phyloP scores from a whole-genome alignment of 768 basidiomycete genomes.

The Tricholoma furcatifolium region DNA sequence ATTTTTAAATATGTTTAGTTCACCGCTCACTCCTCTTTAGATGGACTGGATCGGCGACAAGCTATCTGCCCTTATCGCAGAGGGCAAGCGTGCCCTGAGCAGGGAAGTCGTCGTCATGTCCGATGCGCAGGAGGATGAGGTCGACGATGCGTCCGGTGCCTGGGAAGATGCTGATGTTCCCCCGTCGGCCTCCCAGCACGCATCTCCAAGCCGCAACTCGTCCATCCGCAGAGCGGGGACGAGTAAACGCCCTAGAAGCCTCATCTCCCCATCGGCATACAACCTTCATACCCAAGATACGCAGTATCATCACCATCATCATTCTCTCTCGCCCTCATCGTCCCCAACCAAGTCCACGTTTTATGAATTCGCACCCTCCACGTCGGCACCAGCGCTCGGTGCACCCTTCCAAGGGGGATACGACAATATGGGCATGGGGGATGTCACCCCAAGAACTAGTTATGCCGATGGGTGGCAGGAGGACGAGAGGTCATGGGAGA shows the following conservation, averaged over 20 bases:
- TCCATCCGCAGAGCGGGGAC: background rate
- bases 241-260: background rate
- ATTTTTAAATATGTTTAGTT: background rate
- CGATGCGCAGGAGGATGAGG: constrained; percentile 70
- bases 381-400: constrained; percentile 11
- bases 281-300: background rate
- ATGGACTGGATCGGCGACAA: constrained; percentile 85
- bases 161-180: constrained; percentile 66
- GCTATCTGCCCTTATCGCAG: constrained; percentile 67
- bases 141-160: constrained; percentile 70
- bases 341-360: constrained; percentile 27
- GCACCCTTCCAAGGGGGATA: constrained; percentile 20
- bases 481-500: constrained; percentile 53
- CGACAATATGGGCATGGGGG: constrained; percentile 23
- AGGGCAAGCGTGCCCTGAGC: constrained; percentile 75
- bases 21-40: constrained; percentile 26
- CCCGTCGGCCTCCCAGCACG: constrained; percentile 8
- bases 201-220: background rate
- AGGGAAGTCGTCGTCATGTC: constrained; percentile 79
- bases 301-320: background rate
- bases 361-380: constrained; percentile 7
- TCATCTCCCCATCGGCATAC: background rate
- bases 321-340: constrained; percentile 15
- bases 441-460: constrained; percentile 19
- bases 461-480: constrained; percentile 29